Base-by-base conservation (phyloP, 805 yeast species). In the Wickerhamomyces mucosus region DNA sequence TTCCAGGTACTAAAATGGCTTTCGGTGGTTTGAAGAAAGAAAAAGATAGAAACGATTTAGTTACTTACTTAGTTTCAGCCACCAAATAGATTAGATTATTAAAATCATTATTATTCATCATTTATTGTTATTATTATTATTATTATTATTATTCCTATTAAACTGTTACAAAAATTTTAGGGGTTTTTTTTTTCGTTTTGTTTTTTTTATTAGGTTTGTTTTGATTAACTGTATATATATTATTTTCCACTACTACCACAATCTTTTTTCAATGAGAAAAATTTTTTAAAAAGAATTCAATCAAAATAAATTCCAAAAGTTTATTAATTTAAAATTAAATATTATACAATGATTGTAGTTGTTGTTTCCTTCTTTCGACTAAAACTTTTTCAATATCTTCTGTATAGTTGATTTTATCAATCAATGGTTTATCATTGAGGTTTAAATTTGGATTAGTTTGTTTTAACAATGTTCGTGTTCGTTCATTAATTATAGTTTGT, bases 1-100 rank as follows among this genome's bases (percentile, higher is more conserved):
- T 92, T 52, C 98, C 98, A 61, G 98, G 98, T 66, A 92, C 97
- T 72, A 92, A 92, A 82, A 92, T 92, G 98, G 97, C 98, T 46
- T 92, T 89, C 56, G 98, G 96, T 70, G 98, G 98, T 72, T 77
- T 92, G 67, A 92, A 92, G 88, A 92, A 92, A 77, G 79, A 86
- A 46, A 89, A 86, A 80, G 98, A 92, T 75, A 85, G 97, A 79
- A 83, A 84, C 70, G 97, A 92, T 64, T 70, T 92, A 63, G 67
- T 89, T 56, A 75, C 97, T 53, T 89, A 85, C 81, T 72, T 89
- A 60, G 56, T 53, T 26, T 51, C 54, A 37, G 77, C 78, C 37
- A 45, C 64, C 44, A 69, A 70, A 63, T 70, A 67, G 56, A 14
- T 21, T 15, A 23, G 26, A 15, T 6, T 5, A 8, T 23, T 23